Evolutionary conservation across 768 basidiomycete genomes (phyloP).

Genomic region (Termitomyces sp.): DNA sequence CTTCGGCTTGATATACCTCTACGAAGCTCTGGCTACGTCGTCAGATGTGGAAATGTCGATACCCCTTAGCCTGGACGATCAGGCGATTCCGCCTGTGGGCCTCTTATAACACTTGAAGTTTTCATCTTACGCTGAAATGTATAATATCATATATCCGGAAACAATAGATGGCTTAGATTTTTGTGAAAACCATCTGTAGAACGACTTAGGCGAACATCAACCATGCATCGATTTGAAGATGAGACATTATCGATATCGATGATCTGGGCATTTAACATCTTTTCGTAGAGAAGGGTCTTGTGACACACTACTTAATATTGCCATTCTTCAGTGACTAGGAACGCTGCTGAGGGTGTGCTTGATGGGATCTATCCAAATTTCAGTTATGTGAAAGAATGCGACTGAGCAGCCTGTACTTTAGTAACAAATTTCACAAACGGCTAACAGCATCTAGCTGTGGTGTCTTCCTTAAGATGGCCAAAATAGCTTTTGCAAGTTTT

Average conservation of each 20-base stretch:
- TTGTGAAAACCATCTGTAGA: not conserved
- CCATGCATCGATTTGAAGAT: too few species aligned
- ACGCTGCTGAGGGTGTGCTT: too few species aligned
- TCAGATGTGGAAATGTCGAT: conserved; percentile 27
- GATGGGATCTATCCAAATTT: not conserved
- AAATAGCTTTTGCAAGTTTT: conserved; percentile 21
- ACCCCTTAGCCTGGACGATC: conserved; percentile 18
- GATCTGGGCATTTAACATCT: too few species aligned
- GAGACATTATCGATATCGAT: too few species aligned
- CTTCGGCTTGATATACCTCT: conserved; percentile 77
- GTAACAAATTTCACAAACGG: not conserved
- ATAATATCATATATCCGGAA: not conserved
- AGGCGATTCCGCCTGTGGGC: conserved; percentile 6
- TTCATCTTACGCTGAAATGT: not conserved
- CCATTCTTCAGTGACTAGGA: not conserved
- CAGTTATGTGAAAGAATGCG: not conserved
- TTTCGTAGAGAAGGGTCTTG: too few species aligned
- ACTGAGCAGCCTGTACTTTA: not conserved
- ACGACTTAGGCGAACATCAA: too few species aligned
- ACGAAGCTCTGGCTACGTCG: conserved; percentile 47
- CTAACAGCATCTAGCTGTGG: not conserved
- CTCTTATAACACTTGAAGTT: not conserved
- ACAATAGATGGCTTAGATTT: not conserved
- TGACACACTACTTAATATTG: too few species aligned
- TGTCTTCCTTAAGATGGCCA: conserved; percentile 7